These are phyloP conservation scores for Papiliotrema laurentii DNA, from an alignment of 1,284 basidiomycete genomes.

Conservation along the genomic window DNA sequence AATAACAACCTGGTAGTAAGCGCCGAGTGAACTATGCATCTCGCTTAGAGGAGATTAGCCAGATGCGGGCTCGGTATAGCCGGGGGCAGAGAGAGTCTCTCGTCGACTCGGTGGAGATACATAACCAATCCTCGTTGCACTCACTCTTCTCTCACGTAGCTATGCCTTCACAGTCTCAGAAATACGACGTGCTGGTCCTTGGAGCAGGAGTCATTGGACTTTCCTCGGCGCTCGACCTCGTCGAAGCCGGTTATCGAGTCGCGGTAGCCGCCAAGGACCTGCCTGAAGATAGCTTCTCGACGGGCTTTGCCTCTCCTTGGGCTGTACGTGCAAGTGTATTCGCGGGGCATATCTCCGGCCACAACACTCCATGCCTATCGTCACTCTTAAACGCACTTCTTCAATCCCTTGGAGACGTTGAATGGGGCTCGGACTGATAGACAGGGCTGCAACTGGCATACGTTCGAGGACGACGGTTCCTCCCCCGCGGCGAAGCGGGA, in stretches of 20 bases:
- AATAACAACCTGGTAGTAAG: no score
- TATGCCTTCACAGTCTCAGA: neutral
- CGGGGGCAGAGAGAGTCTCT: no score
- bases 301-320: constrained; percentile 66
- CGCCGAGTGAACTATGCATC: no score
- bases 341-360: no score
- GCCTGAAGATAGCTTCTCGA: constrained; percentile 58
- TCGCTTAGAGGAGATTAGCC: no score
- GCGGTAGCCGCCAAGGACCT: constrained; percentile 63
- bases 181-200: constrained; percentile 32
- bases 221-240: constrained; percentile 49
- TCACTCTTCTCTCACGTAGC: no score
- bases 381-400: no score
- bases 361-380: no score
- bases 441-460: constrained; percentile 67
- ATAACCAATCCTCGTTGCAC: no score
- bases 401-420: no score
- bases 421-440: neutral
- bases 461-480: constrained; percentile 49
- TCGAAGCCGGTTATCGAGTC: constrained; percentile 52
- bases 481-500: constrained; percentile 50
- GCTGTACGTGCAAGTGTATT: constrained; percentile 47
- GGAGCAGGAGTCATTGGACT: constrained; percentile 51
- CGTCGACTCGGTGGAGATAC: no score
- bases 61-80: no score